Percentiles rank a stretch among this genome's conserved stretches.
Evolutionary conservation across 768 basidiomycete genomes (phyloP).

Genomic region (Mycena pura): DNA sequence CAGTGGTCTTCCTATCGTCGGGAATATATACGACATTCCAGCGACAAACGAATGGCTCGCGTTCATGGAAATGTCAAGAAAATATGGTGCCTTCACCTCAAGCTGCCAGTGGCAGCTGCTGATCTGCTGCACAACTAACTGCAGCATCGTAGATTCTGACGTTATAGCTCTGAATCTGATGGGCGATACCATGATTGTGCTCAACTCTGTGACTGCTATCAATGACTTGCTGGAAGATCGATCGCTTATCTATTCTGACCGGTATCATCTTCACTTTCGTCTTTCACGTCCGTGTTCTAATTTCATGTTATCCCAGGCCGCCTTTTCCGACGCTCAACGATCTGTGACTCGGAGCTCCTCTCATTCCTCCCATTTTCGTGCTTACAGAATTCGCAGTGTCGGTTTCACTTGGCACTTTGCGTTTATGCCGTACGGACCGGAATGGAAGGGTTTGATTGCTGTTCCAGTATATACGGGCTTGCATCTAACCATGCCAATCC

Average conservation of each 20-base stretch:
- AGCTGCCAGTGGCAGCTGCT: no score
- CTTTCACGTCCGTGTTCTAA: neutral
- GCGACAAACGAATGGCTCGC: conserved; percentile 6
- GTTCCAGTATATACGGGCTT: neutral
- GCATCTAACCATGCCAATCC: neutral
- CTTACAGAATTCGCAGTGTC: neutral
- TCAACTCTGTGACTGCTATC: neutral
- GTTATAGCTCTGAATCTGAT: neutral
- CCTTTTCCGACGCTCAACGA: conserved; percentile 14
- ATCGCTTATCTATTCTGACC: neutral
- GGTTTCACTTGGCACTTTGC: neutral
- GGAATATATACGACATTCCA: conserved; percentile 1
- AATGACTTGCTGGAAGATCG: neutral
- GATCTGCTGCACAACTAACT: no score
- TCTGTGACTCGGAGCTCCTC: neutral
- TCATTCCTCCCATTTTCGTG: neutral
- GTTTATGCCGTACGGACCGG: neutral
- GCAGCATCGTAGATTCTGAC: neutral
- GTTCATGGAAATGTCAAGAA: conserved; percentile 2
- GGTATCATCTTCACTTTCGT: neutral
- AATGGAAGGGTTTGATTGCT: neutral
- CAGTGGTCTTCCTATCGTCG: neutral
- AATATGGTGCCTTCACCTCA: conserved; percentile 8
- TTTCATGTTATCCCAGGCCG: neutral
- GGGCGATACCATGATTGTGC: neutral